Conservation (phyloP, 2,329 filamentous ascomycete genomes). For the Amauroascus niger region DNA sequence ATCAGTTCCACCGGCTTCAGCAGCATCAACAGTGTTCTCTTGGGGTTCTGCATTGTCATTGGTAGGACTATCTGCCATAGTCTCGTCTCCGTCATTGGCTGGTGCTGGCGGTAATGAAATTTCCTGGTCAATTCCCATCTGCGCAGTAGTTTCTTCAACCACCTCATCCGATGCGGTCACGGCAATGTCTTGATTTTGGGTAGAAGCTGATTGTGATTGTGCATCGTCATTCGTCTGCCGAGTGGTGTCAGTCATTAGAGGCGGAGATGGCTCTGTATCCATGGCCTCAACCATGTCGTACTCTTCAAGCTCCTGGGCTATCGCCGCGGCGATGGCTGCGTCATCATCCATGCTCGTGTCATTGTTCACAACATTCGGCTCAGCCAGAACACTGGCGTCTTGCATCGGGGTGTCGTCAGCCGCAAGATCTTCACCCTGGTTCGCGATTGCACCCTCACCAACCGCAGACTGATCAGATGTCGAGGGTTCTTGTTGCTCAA, state of each 20-base stretch:
- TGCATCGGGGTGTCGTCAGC: conserved; percentile 4
- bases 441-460: not conserved
- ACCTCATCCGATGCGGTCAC: conserved; percentile 13
- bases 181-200: conserved; percentile 9
- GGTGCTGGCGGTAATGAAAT: not conserved
- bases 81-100: not conserved
- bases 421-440: not conserved
- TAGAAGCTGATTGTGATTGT: not conserved
- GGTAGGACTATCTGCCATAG: conserved; percentile 3
- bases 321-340: conserved; percentile 24
- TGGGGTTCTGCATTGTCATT: not conserved
- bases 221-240: not conserved
- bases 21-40: not conserved
- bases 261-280: conserved; percentile 11
- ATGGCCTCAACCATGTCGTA: conserved; percentile 15
- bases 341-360: conserved; percentile 20
- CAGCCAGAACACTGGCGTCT: not conserved
- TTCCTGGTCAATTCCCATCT: not conserved
- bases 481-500: not conserved
- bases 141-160: conserved; percentile 3
- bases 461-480: not conserved
- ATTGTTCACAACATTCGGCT: conserved; percentile 1
- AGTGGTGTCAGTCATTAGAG: not conserved
- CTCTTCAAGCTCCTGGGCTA: conserved; percentile 25
- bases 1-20: not conserved